Evolutionary conservation across 73 alveolate genomes (phyloP).

Genomic region (Paramecium caudatum): DNA sequence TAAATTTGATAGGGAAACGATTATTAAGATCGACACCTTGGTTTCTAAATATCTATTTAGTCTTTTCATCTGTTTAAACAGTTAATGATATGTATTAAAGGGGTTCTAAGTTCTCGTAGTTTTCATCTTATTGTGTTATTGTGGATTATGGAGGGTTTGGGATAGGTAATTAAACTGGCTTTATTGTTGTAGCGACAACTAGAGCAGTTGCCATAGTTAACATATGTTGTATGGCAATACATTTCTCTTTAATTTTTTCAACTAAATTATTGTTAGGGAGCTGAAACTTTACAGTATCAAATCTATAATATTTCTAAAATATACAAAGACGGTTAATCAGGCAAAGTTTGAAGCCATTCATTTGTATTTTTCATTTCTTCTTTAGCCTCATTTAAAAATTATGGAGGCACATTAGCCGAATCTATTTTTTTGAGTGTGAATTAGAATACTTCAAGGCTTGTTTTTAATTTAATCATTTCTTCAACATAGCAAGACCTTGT

Average conservation of each 20-base stretch:
- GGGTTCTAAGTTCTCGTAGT: neutral
- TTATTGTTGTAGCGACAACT: neutral
- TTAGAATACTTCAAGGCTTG: neutral
- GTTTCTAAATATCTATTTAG: conserved; percentile 22
- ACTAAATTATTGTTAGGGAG: neutral
- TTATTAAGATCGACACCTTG: conserved; percentile 1
- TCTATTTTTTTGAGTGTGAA: neutral
- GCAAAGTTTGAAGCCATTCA: neutral
- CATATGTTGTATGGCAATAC: neutral
- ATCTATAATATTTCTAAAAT: neutral
- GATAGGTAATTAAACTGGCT: neutral
- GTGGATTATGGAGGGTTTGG: conserved; percentile 8
- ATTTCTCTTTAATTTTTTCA: conserved; percentile 18
- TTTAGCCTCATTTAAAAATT: conserved; percentile 14
- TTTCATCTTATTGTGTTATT: neutral
- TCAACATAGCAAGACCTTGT: neutral
- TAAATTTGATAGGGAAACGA: neutral
- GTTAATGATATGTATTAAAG: neutral
- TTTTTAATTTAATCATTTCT: neutral
- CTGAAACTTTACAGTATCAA: conserved; percentile 17
- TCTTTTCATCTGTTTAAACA: neutral
- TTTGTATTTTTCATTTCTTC: neutral
- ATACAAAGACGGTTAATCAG: neutral
- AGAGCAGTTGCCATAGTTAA: conserved; percentile 12
- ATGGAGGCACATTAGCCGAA: neutral